These are phyloP conservation scores for Euphorbia neoarborescens DNA, from an alignment of 441 rosid species.

Conservation along the genomic window DNA sequence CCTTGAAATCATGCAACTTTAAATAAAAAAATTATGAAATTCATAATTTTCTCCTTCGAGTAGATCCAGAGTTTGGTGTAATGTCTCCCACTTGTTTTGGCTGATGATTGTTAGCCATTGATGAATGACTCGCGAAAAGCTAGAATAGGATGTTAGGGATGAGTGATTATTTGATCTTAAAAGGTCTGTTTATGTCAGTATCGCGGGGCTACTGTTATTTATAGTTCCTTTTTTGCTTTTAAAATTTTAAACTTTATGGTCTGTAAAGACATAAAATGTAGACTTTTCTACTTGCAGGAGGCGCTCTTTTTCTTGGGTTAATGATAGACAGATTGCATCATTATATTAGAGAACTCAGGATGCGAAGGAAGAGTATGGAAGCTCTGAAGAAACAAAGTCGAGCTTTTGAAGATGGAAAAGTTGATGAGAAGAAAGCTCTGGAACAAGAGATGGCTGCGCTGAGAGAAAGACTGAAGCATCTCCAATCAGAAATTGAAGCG, in stretches of 20 bases:
- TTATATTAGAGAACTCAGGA: slow-evolving; percentile 67
- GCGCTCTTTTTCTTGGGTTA: slow-evolving; percentile 53
- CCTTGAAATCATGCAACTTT: too few relatives aligned
- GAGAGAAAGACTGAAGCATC: slow-evolving; percentile 35
- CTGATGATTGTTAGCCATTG: not conserved
- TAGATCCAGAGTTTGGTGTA: not conserved
- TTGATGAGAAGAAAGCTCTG: slow-evolving; percentile 47
- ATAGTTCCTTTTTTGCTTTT: not conserved
- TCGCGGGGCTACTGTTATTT: not conserved
- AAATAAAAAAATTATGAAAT: not conserved
- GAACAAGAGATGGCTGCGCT: slow-evolving; percentile 45
- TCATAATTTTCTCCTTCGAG: not conserved
- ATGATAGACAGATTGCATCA: slow-evolving; percentile 85
- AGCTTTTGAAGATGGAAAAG: slow-evolving; percentile 52
- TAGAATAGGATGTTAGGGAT: not conserved
- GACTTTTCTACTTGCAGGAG: slow-evolving; percentile 40
- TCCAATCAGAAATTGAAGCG: slow-evolving; percentile 41
- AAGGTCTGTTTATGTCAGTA: not conserved
- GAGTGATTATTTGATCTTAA: not conserved
- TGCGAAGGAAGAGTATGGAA: slow-evolving; percentile 66
- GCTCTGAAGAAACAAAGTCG: slow-evolving; percentile 58
- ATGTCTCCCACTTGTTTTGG: not conserved
- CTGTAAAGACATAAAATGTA: slow-evolving; percentile 9
- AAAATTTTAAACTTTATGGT: slow-evolving; percentile 3
- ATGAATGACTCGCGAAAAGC: not conserved